Evolutionary conservation across 129 eudicot species (phyloP).

Genomic region (Centaurea solstitialis): DNA sequence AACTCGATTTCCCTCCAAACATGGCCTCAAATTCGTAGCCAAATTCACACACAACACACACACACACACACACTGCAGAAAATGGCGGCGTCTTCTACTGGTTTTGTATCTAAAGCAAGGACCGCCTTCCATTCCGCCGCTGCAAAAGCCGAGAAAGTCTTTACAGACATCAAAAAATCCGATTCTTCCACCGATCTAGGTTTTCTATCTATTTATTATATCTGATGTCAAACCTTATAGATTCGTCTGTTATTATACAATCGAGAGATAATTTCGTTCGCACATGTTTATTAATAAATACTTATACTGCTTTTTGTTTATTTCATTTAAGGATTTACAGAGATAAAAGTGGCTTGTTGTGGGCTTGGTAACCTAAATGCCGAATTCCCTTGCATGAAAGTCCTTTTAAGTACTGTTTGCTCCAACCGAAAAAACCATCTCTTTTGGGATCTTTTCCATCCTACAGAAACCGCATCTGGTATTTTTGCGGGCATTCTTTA

Average conservation of each 20-base stretch:
- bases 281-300: too few species aligned
- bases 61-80: conserved; percentile 13
- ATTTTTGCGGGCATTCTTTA: too few species aligned
- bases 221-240: not conserved
- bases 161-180: conserved; percentile 80
- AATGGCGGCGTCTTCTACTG: conserved; percentile 76
- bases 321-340: too few species aligned
- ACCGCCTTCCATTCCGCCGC: conserved; percentile 98
- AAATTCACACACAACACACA: not conserved
- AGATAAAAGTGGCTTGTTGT: too few species aligned
- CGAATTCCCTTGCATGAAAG: too few species aligned
- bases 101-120: conserved; percentile 75
- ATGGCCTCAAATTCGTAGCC: conserved; percentile 41
- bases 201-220: conserved; percentile 9
- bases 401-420: too few species aligned
- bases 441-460: too few species aligned
- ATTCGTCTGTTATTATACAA: conserved; percentile 9
- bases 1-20: conserved; percentile 33
- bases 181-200: conserved; percentile 70
- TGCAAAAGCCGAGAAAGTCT: conserved; percentile 92
- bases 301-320: too few species aligned
- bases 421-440: too few species aligned
- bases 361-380: too few species aligned
- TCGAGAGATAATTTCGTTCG: too few species aligned
- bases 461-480: too few species aligned